phyloP scores from a whole-genome alignment of 768 basidiomycete genomes.

The Myochromella boudieri region DNA sequence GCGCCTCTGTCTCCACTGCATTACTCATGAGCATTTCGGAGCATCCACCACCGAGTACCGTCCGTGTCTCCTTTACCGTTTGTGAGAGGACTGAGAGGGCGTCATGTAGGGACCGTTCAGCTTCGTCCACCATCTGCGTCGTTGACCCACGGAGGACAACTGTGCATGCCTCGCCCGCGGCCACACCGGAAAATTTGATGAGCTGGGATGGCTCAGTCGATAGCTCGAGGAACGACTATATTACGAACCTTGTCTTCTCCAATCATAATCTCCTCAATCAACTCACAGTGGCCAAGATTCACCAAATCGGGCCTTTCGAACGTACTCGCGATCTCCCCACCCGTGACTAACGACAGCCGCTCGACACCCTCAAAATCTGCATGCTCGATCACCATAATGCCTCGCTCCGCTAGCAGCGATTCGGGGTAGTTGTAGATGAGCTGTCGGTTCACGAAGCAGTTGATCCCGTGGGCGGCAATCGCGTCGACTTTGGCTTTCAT shows the following conservation, averaged over 20 bases:
- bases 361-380: conserved; percentile 99
- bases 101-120: conserved; percentile 95
- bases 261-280: conserved; percentile 99
- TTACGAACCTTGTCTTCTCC: conserved; percentile 91
- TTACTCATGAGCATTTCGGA: conserved; percentile 98
- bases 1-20: conserved; percentile 86
- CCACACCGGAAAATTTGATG: conserved; percentile 99
- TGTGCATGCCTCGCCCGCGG: conserved; percentile 96
- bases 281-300: conserved; percentile 88
- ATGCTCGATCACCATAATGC: conserved; percentile 96
- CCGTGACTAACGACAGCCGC: conserved; percentile 91
- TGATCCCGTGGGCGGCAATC: conserved; percentile 94
- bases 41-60: conserved; percentile 95
- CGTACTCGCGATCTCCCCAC: conserved; percentile 95
- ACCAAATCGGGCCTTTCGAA: conserved; percentile 93
- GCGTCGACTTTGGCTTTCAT: conserved; percentile 98
- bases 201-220: conserved; percentile 50
- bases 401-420: conserved; percentile 89
- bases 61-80: conserved; percentile 94
- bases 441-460: conserved; percentile 96
- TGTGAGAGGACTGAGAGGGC: conserved; percentile 97
- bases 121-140: conserved; percentile 98
- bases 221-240: neutral
- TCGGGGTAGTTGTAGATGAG: conserved; percentile 99
- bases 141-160: conserved; percentile 97